Conservation (phyloP, 352 stramenopile genomes). For the Phytopythium chamaehyphon region DNA sequence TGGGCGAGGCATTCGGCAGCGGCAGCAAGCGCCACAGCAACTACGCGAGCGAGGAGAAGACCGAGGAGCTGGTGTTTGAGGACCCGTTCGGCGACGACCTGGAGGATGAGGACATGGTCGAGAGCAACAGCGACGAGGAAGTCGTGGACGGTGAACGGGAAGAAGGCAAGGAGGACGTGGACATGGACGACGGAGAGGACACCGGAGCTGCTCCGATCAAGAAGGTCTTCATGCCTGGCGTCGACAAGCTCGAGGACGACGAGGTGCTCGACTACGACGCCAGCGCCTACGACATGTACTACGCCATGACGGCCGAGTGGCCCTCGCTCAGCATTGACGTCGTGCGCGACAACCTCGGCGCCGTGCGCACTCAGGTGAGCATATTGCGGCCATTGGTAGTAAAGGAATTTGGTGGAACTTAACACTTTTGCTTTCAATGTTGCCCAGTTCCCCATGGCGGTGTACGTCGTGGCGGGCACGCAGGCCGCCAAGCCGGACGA, state of each 20-base stretch:
- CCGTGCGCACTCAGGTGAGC: conserved; percentile 70
- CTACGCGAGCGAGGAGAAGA: conserved; percentile 27
- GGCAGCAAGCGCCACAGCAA: conserved; percentile 53
- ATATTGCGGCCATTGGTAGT: background rate
- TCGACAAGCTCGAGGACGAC: conserved; percentile 88
- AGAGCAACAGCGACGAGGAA: conserved; percentile 72
- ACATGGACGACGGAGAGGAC: conserved; percentile 59
- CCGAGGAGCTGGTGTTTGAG: conserved; percentile 82
- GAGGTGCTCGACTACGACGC: conserved; percentile 98
- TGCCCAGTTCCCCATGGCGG: conserved; percentile 91
- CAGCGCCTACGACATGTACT: conserved; percentile 99
- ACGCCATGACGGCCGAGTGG: conserved; percentile 97
- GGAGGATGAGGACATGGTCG: conserved; percentile 90
- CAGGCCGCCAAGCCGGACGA: conserved; percentile 91
- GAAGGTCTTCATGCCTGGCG: conserved; percentile 93
- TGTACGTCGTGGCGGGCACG: conserved; percentile 95
- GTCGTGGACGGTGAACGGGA: conserved; percentile 40
- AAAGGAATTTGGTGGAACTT: background rate
- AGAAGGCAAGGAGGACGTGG: conserved; percentile 49
- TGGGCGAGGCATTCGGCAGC: conserved; percentile 31
- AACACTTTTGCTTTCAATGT: too few species aligned
- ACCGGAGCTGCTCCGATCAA: conserved; percentile 37
- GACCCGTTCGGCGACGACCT: conserved; percentile 88
- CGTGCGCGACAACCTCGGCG: conserved; percentile 93
- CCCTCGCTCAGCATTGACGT: conserved; percentile 98